Evolutionary conservation across 129 eudicot species (phyloP).

Genomic region (Kitagawia praeruptora): DNA sequence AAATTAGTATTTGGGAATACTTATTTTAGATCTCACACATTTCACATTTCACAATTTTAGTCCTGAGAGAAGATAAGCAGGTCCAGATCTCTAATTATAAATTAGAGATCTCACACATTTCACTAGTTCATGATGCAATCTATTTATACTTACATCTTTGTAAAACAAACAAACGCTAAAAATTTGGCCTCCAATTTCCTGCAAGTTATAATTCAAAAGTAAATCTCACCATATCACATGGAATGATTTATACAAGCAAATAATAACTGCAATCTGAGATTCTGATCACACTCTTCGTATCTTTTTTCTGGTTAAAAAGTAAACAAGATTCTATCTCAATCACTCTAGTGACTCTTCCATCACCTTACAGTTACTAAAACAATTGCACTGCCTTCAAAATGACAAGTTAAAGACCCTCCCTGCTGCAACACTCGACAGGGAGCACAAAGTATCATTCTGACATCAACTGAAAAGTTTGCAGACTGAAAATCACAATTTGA

Average conservation of each 20-base stretch:
- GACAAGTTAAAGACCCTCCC: background rate
- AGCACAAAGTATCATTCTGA: background rate
- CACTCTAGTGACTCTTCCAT: background rate
- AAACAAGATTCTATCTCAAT: background rate
- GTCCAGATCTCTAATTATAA: too few relatives aligned
- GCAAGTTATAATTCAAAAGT: background rate
- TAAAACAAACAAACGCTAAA: background rate
- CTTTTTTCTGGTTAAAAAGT: background rate
- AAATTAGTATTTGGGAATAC: too few relatives aligned
- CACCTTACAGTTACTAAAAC: background rate
- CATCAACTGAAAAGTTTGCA: background rate
- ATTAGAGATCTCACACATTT: background rate
- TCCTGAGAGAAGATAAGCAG: too few relatives aligned
- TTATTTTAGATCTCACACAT: too few relatives aligned
- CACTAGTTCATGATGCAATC: background rate
- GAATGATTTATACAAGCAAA: background rate
- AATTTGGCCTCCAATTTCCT: background rate
- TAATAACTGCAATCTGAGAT: background rate
- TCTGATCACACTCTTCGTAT: background rate
- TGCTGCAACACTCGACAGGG: background rate
- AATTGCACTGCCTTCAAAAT: background rate
- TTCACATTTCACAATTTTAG: too few relatives aligned
- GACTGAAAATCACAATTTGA: background rate
- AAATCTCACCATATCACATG: background rate
- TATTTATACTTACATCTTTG: background rate